Base-by-base conservation (phyloP, 2,329 filamentous ascomycete genomes). In the Fusarium tanahbumbuense region DNA sequence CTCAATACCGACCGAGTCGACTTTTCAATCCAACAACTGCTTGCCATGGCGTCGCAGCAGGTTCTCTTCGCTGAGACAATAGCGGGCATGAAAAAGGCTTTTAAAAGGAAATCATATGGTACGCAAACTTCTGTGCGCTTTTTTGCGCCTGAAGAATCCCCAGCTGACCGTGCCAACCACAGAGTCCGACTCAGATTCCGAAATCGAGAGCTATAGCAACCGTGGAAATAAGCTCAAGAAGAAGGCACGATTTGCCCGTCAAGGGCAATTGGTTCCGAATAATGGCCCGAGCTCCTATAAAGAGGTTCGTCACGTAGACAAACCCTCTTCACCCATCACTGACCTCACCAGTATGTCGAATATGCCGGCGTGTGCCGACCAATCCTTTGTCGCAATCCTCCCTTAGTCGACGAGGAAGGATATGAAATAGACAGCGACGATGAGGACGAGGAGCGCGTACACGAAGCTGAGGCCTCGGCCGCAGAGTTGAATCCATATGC, bases 201-300 rank as follows among this genome's bases (percentile, higher is more conserved):
- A 89, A 57, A 89, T 93, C 73, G 86, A 90, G 64, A 85, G 87
- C 73, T 87, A 87, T 73, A 91, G 89, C 60, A 94, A 94, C 79
- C 90, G 92, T 76, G 92, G 91, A 66, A 89, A 93, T 79, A 95
- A 94, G 78, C 84, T 95, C 47, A 93, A 94, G 83, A 92, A 89
- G 78, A 87, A 89, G 73, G 90, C 92, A 46, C 87, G 89, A 72
- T 92, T 92, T 76, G 87, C 92, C 47, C 90, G 88, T 73, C 85
- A 89, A 75, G 92, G 92, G 62, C 89, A 91, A 74, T 83, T 94
- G 68, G 88, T 91, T 45, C 86, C 88, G 27, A 86, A 89, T 1
- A 86, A 85, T 28, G 91, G 91, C 5, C 88, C 89, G 45, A 86
- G 89, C 72, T 86, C 88, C 15, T 93, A 93, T 81, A 91, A 88